Conservation (phyloP, 176 grass and related monocot species). For the Otatea glauca region DNA sequence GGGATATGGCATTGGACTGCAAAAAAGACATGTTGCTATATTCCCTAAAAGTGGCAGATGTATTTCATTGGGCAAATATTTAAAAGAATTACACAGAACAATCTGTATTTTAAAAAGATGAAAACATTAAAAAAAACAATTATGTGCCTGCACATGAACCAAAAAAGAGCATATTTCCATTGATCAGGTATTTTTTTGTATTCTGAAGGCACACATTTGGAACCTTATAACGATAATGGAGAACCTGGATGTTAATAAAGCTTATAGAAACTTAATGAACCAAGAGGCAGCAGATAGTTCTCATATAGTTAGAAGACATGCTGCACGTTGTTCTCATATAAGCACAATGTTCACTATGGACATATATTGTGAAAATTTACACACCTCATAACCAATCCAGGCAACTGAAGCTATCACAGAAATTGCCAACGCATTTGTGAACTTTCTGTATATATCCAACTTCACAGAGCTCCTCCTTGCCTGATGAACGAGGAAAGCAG, state of each 20-base stretch:
- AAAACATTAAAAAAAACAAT: not conserved
- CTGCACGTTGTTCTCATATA: not conserved
- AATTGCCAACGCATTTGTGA: conserved; percentile 86
- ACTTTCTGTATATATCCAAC: conserved; percentile 95
- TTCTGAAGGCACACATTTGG: not conserved
- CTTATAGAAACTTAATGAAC: conserved; percentile 13
- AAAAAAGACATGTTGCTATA: not conserved
- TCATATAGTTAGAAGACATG: not conserved
- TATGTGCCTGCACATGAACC: not conserved
- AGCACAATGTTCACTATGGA: conserved; percentile 16
- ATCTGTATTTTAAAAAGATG: not conserved
- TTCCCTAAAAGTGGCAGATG: not conserved
- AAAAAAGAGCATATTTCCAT: not conserved
- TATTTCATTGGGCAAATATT: conserved; percentile 4
- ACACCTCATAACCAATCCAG: conserved; percentile 99
- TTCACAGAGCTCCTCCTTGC: conserved; percentile 90
- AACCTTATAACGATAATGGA: not conserved
- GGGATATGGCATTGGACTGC: not conserved
- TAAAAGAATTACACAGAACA: not conserved
- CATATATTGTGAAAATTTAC: conserved; percentile 17
- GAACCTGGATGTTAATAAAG: conserved; percentile 7
- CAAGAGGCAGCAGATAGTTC: conserved; percentile 4
- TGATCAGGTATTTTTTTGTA: not conserved
- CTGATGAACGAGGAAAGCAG: conserved; percentile 52
- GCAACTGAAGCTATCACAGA: conserved; percentile 92